phyloP scores from a whole-genome alignment of 129 eudicot genomes.

The Ambrosia trifida region DNA sequence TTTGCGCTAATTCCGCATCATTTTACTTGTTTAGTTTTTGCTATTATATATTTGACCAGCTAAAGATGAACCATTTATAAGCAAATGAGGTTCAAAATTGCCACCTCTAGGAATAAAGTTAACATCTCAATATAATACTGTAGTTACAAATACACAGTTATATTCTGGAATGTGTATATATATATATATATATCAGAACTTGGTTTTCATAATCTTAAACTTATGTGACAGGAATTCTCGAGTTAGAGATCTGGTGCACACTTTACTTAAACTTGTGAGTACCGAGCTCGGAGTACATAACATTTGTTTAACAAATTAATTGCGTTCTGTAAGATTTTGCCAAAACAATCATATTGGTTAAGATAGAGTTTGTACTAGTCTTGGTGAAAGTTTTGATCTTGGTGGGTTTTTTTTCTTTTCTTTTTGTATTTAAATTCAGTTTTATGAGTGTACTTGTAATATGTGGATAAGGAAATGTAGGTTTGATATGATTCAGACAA shows the following conservation, averaged over 20 bases:
- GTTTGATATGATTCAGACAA: constrained; percentile 10
- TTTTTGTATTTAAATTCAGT: constrained; percentile 17
- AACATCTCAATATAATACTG: background rate
- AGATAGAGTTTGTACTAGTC: constrained; percentile 25
- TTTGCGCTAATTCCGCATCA: background rate
- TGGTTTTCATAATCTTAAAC: background rate
- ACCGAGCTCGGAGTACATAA: constrained; percentile 62
- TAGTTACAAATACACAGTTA: background rate
- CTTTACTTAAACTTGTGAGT: constrained; percentile 64
- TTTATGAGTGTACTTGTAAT: constrained; percentile 21
- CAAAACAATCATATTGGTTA: constrained; percentile 13
- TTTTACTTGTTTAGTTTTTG: background rate
- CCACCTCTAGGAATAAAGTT: background rate
- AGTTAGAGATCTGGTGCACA: constrained; percentile 89
- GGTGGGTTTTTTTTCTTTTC: background rate
- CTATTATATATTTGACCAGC: background rate
- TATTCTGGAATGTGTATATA: background rate
- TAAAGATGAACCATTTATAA: background rate
- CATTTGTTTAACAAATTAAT: constrained; percentile 30
- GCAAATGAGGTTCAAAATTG: background rate
- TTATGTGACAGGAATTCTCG: constrained; percentile 66
- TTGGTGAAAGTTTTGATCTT: constrained; percentile 31
- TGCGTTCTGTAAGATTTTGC: background rate
- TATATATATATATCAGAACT: background rate
- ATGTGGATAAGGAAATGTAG: constrained; percentile 18